Evolutionary conservation across 2,329 filamentous ascomycete genomes (phyloP).

Genomic region (Fusarium protoensiforme): DNA sequence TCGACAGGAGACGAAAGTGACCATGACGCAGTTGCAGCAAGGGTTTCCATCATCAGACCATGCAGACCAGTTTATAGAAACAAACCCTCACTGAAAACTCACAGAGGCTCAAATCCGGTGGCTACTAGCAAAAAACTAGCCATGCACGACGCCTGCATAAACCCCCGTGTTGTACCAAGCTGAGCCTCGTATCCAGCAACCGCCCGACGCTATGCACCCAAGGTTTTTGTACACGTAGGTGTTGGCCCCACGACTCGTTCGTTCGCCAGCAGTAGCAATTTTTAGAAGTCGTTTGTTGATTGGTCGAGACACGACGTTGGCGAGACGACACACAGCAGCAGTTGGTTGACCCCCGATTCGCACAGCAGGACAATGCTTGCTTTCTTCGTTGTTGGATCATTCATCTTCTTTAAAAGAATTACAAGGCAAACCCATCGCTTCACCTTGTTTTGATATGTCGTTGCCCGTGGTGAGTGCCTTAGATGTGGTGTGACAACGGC

Average conservation of each 20-base stretch:
- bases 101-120: not conserved
- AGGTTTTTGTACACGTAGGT: constrained; percentile 34
- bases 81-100: not conserved
- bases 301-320: not conserved
- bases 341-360: not conserved
- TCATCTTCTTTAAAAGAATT: not conserved
- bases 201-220: not conserved
- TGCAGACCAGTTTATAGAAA: not conserved
- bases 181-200: constrained; percentile 30
- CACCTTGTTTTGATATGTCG: not conserved
- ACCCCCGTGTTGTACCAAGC: constrained; percentile 28
- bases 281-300: not conserved
- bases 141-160: constrained; percentile 15
- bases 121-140: not conserved
- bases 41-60: not conserved
- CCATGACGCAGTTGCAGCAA: not conserved
- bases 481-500: not conserved
- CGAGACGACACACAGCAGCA: constrained; percentile 3
- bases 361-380: not conserved
- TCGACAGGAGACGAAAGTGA: constrained; percentile 23
- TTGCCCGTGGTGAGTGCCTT: not conserved
- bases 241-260: not conserved
- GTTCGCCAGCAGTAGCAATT: constrained; percentile 5
- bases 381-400: not conserved
- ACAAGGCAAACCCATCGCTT: not conserved